Conservation (phyloP, 2,329 filamentous ascomycete genomes). For the Phialophora tarda region DNA sequence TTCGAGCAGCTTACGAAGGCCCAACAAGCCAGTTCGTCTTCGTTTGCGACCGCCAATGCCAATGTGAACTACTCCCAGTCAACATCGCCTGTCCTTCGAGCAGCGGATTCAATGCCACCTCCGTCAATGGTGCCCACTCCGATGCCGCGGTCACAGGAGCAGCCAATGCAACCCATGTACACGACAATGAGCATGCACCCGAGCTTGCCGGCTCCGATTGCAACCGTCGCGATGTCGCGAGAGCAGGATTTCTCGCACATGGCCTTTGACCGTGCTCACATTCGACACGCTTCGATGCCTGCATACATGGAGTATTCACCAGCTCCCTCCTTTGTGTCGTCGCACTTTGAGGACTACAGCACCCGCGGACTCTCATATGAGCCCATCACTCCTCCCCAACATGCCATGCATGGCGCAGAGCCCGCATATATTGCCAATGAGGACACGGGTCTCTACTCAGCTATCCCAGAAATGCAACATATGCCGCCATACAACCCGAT, state of each 20-base stretch:
- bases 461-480: constrained; percentile 84
- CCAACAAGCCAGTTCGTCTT: constrained; percentile 97
- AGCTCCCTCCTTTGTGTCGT: constrained; percentile 97
- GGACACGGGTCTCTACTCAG: constrained; percentile 93
- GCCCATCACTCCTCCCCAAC: constrained; percentile 93
- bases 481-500: constrained; percentile 81
- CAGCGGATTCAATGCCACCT: constrained; percentile 92
- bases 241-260: constrained; percentile 82
- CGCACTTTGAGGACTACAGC: constrained; percentile 97
- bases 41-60: constrained; percentile 82
- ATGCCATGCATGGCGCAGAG: constrained; percentile 79
- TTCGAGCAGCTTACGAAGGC: constrained; percentile 99
- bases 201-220: constrained; percentile 70
- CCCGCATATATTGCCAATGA: constrained; percentile 98
- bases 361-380: constrained; percentile 95
- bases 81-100: constrained; percentile 85
- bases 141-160: constrained; percentile 65
- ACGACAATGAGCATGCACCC: constrained; percentile 71
- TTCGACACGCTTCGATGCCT: constrained; percentile 98
- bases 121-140: constrained; percentile 77
- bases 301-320: constrained; percentile 98
- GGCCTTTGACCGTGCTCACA: constrained; percentile 88
- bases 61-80: constrained; percentile 73
- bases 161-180: constrained; percentile 71
- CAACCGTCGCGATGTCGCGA: constrained; percentile 76